These are phyloP conservation scores for Starmerella lactis-condensi DNA, from an alignment of 805 yeast genomes.

Conservation along the genomic window DNA sequence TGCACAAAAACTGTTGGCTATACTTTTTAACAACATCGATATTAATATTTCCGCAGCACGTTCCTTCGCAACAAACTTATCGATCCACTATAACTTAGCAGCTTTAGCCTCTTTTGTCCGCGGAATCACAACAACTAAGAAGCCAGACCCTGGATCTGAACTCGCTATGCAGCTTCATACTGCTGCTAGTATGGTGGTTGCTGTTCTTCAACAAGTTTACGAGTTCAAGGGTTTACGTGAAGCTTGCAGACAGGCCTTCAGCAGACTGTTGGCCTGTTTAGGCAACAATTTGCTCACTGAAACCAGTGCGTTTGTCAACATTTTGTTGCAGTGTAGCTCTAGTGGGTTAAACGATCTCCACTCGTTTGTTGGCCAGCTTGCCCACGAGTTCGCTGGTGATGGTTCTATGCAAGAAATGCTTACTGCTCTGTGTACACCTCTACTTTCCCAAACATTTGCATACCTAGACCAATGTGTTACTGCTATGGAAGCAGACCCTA, in stretches of 20 bases:
- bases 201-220: constrained; percentile 60
- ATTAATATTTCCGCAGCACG: not conserved
- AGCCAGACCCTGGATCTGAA: constrained; percentile 9
- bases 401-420: constrained; percentile 54
- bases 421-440: constrained; percentile 56
- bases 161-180: constrained; percentile 38
- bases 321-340: constrained; percentile 42
- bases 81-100: constrained; percentile 71
- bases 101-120: constrained; percentile 87
- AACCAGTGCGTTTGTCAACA: constrained; percentile 53
- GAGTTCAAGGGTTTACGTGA: constrained; percentile 57
- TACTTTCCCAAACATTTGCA: constrained; percentile 42
- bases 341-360: constrained; percentile 59
- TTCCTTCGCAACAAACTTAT: too few relatives aligned
- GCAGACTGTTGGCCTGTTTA: constrained; percentile 66
- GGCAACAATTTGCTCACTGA: constrained; percentile 29
- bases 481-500: constrained; percentile 20
- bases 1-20: constrained; percentile 57
- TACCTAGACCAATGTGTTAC: constrained; percentile 30
- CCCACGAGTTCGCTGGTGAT: constrained; percentile 54
- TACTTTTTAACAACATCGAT: constrained; percentile 37
- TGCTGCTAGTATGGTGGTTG: constrained; percentile 65
- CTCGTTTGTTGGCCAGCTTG: constrained; percentile 71
- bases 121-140: constrained; percentile 31
- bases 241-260: constrained; percentile 69